These are phyloP conservation scores for Scenedesmus sp. DNA, from an alignment of 163 green algal species.

Conservation along the genomic window DNA sequence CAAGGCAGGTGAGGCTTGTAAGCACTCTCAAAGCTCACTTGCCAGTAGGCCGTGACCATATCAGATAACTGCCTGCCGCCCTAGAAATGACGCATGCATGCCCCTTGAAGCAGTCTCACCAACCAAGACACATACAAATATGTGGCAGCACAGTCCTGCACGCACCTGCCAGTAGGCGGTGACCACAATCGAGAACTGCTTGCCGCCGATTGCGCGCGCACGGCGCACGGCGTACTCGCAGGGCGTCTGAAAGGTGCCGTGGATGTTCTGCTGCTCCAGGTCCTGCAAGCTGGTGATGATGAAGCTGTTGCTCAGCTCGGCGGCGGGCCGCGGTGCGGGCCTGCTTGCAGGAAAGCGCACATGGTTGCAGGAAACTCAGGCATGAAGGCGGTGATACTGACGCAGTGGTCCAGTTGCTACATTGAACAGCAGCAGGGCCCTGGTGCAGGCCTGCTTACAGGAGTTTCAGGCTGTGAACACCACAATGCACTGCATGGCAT, in stretches of 20 bases:
- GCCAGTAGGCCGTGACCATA: too few relatives aligned
- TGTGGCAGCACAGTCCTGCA: too few relatives aligned
- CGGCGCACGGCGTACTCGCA: constrained; percentile 46
- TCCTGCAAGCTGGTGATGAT: constrained; percentile 52
- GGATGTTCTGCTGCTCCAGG: constrained; percentile 42
- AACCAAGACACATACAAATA: too few relatives aligned
- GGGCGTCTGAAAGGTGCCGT: constrained; percentile 17
- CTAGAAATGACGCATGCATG: too few relatives aligned
- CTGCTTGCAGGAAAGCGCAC: not conserved
- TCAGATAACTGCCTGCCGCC: too few relatives aligned
- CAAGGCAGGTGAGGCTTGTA: too few relatives aligned
- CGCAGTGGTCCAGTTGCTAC: not conserved
- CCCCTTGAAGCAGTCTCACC: too few relatives aligned
- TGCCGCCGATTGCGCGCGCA: constrained; percentile 36
- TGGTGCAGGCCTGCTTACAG: not conserved
- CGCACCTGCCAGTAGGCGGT: constrained; percentile 43
- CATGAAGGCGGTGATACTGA: not conserved
- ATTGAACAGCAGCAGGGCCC: not conserved
- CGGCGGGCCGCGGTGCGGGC: not conserved
- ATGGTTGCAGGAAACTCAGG: not conserved
- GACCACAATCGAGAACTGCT: constrained; percentile 48
- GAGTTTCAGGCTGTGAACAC: too few relatives aligned
- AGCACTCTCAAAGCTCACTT: too few relatives aligned
- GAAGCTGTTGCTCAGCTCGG: constrained; percentile 53
- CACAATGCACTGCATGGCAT: too few relatives aligned